phyloP scores from a whole-genome alignment of 331 rosid genomes.

The Prunus yedoensis region DNA sequence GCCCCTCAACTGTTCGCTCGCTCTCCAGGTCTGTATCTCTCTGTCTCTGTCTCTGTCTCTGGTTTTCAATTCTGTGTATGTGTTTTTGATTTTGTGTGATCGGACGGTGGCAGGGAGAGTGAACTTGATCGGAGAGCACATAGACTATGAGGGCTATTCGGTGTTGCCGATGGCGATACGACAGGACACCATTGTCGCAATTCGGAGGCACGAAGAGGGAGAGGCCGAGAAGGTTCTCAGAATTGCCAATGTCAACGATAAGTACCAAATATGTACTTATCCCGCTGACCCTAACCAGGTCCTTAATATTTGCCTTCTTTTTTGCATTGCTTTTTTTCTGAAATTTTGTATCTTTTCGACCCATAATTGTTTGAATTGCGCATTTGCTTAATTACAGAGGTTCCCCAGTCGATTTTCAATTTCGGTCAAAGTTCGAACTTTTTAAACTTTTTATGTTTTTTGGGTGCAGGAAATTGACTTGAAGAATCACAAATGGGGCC shows the following conservation, averaged over 20 bases:
- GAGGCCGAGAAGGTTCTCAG: slow-evolving; percentile 51
- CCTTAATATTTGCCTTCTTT: too few species aligned
- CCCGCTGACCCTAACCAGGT: slow-evolving; percentile 96
- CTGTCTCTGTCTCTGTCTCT: not conserved
- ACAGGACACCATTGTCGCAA: slow-evolving; percentile 83
- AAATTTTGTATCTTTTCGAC: too few species aligned
- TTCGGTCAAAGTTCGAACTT: not conserved
- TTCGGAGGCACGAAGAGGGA: slow-evolving; percentile 46
- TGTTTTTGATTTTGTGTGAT: slow-evolving; percentile 3
- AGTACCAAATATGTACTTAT: slow-evolving; percentile 68
- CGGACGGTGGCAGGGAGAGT: slow-evolving; percentile 64
- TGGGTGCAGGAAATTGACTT: slow-evolving; percentile 70
- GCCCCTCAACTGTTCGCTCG: slow-evolving; percentile 78
- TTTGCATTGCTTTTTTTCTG: not conserved
- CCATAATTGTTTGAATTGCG: not conserved
- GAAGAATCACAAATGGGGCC: slow-evolving; percentile 95
- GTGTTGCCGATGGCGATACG: slow-evolving; percentile 99
- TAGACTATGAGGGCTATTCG: slow-evolving; percentile 93
- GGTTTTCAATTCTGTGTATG: not conserved
- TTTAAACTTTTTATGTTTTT: not conserved
- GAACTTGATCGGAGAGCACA: slow-evolving; percentile 96
- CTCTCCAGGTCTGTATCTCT: slow-evolving; percentile 63
- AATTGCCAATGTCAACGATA: slow-evolving; percentile 74
- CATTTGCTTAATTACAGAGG: not conserved
- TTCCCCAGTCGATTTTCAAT: not conserved